These are phyloP conservation scores for Amyloporia xantha DNA, from an alignment of 768 basidiomycete genomes.

Conservation along the genomic window DNA sequence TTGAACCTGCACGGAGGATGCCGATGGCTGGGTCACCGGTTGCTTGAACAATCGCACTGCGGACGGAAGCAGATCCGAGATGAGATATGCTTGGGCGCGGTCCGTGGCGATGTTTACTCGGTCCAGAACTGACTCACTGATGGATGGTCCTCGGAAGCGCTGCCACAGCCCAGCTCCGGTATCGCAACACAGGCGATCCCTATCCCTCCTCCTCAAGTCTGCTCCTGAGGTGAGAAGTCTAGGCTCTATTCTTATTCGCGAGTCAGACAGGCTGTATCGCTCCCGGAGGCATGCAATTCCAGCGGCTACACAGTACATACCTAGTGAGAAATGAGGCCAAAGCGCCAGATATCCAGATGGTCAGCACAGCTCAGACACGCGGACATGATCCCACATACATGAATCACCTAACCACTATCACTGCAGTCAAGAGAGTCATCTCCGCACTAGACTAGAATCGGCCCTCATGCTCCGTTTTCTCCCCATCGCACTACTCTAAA, in stretches of 20 bases:
- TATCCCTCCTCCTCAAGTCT: too few species aligned
- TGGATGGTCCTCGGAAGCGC: background rate
- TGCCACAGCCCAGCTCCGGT: conserved; percentile 1
- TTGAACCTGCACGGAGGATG: conserved; percentile 1
- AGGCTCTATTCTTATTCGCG: too few species aligned
- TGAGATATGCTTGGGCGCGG: background rate
- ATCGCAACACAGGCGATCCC: background rate
- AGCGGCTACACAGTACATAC: too few species aligned
- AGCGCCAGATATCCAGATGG: conserved; percentile 1
- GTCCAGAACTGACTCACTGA: background rate
- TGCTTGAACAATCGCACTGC: background rate
- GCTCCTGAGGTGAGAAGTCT: too few species aligned
- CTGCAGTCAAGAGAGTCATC: background rate
- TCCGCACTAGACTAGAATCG: conserved; percentile 3
- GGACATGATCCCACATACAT: conserved; percentile 2
- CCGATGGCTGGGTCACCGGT: background rate
- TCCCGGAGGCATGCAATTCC: too few species aligned
- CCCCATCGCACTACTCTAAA: background rate
- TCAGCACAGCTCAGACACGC: background rate
- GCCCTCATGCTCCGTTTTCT: conserved; percentile 6
- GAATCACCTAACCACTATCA: background rate
- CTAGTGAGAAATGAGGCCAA: background rate
- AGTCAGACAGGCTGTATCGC: conserved; percentile 1
- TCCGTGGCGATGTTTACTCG: conserved; percentile 3
- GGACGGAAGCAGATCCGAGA: background rate